Evolutionary conservation across 2,329 filamentous ascomycete genomes (phyloP), one percentile per base, ranked within the genome.

Genomic region (Mycosphaerella arachidis): DNA sequence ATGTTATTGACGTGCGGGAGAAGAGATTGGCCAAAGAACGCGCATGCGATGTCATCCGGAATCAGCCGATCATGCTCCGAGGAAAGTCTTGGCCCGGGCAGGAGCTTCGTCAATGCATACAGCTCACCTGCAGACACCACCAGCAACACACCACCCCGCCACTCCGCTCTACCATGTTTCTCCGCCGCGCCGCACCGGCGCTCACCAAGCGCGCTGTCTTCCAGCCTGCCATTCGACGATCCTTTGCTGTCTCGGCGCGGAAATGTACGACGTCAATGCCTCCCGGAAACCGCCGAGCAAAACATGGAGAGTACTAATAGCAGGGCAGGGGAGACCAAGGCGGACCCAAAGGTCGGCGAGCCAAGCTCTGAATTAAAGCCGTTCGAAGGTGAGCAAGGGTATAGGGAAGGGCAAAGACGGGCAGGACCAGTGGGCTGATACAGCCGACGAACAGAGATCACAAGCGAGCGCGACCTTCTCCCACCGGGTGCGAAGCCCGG

Each of bases 401-500:
- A 20, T 30, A 24, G 50, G 46, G 24, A 37, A n/a, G 35, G 5
- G 40, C 40, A 52, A 53, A 6, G 37, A 51, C 33, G 51, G 46
- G 53, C 31, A 33, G 16, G 52, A 27, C 5, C 48, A 48, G 48
- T 55, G 58, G 24, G 60, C 59, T 64, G 56, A 66, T 55, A 18
- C 16, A 43, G 53, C 48, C 55, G 20, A 33, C 55, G 51, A 45
- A 70, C 77, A 99, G 94, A 97, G 72, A 85, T 99, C 81, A 88
- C 88, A 81, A 79, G 75, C 67, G 84, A 89, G 68, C 83, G 86
- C n/a, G 94, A 99, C 78, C 90, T 99, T 61, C 69, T 95, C 67
- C 85, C 89, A 66, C 90, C 91, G 35, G 94, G 94, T 82, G 92
- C 89, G 71, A 78, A 84, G 71, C 80, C 86, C 66, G 93, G 94